Conservation (phyloP, 352 stramenopile species). For the Pythium utonaiense region DNA sequence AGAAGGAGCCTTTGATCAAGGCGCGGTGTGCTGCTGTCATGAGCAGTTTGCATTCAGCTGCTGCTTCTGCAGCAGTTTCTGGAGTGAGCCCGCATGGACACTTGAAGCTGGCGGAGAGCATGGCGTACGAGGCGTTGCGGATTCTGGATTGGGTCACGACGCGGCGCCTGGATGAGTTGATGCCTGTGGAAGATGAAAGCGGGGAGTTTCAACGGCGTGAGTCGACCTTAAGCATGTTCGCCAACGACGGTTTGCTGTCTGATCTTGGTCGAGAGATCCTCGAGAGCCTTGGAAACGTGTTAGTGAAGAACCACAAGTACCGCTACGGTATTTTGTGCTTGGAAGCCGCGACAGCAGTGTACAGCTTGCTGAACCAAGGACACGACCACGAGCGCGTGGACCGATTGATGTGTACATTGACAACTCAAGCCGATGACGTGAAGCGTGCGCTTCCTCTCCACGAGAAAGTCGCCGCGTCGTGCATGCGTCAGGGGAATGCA, state of each 20-base stretch:
- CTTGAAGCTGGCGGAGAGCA: constrained; percentile 52
- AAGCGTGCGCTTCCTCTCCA: constrained; percentile 69
- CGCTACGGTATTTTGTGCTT: constrained; percentile 78
- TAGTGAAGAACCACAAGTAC: constrained; percentile 87
- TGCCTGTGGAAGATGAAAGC: constrained; percentile 7
- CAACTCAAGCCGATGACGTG: constrained; percentile 72
- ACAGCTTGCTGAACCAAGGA: constrained; percentile 65
- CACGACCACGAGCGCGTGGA: constrained; percentile 76
- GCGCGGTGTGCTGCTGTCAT: constrained; percentile 67
- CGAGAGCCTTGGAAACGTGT: constrained; percentile 67
- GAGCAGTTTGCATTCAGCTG: constrained; percentile 48
- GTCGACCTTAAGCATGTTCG: constrained; percentile 59
- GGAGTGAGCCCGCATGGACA: constrained; percentile 31
- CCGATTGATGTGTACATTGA: constrained; percentile 66
- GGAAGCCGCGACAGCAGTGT: constrained; percentile 62
- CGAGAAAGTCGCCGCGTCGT: constrained; percentile 69
- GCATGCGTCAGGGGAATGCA: constrained; percentile 73
- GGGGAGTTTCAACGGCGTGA: constrained; percentile 20
- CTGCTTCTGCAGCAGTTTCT: constrained; percentile 35
- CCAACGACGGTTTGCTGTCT: constrained; percentile 70
- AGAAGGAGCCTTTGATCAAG: constrained; percentile 61
- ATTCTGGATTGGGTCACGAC: constrained; percentile 58
- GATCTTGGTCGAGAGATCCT: constrained; percentile 67
- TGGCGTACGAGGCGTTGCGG: constrained; percentile 74
- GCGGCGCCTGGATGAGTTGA: constrained; percentile 21